Evolutionary conservation across 2,329 filamentous ascomycete species (phyloP).

Genomic region (Penicillium freii): DNA sequence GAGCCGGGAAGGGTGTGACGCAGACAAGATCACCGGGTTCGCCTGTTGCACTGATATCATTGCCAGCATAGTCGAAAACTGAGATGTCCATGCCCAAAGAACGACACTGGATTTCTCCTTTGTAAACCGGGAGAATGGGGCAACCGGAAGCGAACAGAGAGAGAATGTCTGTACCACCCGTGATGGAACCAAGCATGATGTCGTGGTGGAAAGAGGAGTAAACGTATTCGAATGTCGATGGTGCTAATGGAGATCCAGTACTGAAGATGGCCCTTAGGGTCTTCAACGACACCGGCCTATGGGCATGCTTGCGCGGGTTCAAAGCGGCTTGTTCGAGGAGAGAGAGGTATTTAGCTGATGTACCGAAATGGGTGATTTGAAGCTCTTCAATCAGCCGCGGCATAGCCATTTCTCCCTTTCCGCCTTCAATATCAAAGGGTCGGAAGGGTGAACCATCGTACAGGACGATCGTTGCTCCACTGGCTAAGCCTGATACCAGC

Average conservation of each 20-base stretch:
- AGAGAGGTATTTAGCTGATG: slow-evolving; percentile 88
- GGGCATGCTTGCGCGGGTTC: slow-evolving; percentile 55
- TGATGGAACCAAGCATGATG: slow-evolving; percentile 91
- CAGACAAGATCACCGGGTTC: slow-evolving; percentile 87
- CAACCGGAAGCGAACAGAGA: slow-evolving; percentile 88
- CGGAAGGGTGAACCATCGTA: slow-evolving; percentile 93
- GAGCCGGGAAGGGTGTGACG: slow-evolving; percentile 79
- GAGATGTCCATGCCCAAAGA: slow-evolving; percentile 76
- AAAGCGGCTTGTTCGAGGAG: slow-evolving; percentile 78
- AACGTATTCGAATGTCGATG: slow-evolving; percentile 88
- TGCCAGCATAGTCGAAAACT: slow-evolving; percentile 56
- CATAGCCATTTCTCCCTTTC: slow-evolving; percentile 73
- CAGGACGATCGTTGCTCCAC: slow-evolving; percentile 77
- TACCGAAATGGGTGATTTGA: slow-evolving; percentile 88
- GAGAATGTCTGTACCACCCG: slow-evolving; percentile 93
- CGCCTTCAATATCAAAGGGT: slow-evolving; percentile 56
- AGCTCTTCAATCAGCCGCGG: slow-evolving; percentile 77
- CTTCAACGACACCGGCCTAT: slow-evolving; percentile 40
- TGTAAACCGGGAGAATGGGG: slow-evolving; percentile 68
- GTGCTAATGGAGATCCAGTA: slow-evolving; percentile 86
- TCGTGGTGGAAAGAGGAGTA: slow-evolving; percentile 75
- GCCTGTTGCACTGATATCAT: slow-evolving; percentile 58
- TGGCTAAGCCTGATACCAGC: slow-evolving; percentile 81
- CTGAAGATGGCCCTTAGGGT: slow-evolving; percentile 83
- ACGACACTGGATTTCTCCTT: slow-evolving; percentile 73